Evolutionary conservation across 768 basidiomycete species (phyloP), one percentile per base, ranked within the genome.

Genomic region (Pleurotus citrinopileatus): DNA sequence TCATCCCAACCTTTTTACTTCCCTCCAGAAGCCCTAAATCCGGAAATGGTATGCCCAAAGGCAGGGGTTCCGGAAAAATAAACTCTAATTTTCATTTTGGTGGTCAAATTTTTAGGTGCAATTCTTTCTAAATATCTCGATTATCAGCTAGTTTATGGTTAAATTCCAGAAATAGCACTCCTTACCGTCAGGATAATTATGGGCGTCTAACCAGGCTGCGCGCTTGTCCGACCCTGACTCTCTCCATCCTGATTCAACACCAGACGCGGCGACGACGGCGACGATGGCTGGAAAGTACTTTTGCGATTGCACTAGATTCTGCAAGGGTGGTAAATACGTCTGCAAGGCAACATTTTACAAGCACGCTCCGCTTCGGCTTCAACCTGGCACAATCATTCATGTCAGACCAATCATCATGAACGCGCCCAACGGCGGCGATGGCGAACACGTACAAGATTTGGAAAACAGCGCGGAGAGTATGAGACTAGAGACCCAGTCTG

Each of bases 311-410:
- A 10, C 48, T 13, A 6, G 48, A 17, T 51, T 51, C 48, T 51
- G 48, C 48, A 51, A 51, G 17, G 34, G 48, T 32, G 48, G 48
- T 13, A 51, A 37, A 37, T 22, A 51, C 34, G 48, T 51, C 48
- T 36, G 48, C 48, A 51, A 37, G 34, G 48, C 48, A 10, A 51
- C 48, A 5, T 51, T 51, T 20, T 51, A 51, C 34, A 37, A 34
- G 19, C 48, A 51, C 19, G 48, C 48, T 23, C 48, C 48, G 2
- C 27, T 51, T 51, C 29, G 48, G 17, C 22, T 44, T 22, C 20
- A 44, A 22, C 42, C 42, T 44, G 42, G 42, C 20, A 22, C 42
- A 19, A 13, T 22, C 10, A 44, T 44, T 44, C 42, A 34, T n/a
- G 32, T n/a, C 32, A 34, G 32, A 34, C 32, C 32, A 34, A 34